Evolutionary conservation across 2,329 filamentous ascomycete species (phyloP).

Genomic region (Pleurostoma richardsiae): DNA sequence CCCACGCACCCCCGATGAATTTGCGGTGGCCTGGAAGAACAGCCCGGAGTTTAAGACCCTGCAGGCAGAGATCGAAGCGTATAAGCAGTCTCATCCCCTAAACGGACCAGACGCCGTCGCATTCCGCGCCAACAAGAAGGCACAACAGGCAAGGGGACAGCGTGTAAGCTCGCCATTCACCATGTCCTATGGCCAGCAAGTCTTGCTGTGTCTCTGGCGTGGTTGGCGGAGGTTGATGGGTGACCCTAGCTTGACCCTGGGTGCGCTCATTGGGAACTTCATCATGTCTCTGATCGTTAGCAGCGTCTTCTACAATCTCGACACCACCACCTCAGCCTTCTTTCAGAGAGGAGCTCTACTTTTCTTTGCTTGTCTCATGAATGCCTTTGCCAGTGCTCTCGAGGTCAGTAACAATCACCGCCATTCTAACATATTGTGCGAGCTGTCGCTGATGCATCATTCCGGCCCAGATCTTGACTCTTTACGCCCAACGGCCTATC

Average conservation of each 20-base stretch:
- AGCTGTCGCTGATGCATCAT: no score
- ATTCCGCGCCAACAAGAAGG: conserved; percentile 49
- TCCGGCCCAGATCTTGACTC: conserved; percentile 60
- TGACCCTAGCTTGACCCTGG: conserved; percentile 70
- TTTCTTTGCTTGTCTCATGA: conserved; percentile 85
- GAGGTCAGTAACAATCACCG: conserved; percentile 45
- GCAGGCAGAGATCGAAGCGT: conserved; percentile 49
- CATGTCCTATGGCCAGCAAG: conserved; percentile 69
- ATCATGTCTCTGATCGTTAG: conserved; percentile 72
- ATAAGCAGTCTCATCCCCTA: conserved; percentile 48
- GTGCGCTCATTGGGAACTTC: conserved; percentile 66
- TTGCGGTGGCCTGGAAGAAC: conserved; percentile 53
- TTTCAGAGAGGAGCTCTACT: conserved; percentile 74
- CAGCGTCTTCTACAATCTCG: conserved; percentile 76
- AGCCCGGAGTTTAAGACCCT: conserved; percentile 45
- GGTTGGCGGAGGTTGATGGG: conserved; percentile 72
- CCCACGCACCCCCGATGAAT: conserved; percentile 58
- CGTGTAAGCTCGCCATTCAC: conserved; percentile 76
- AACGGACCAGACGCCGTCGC: conserved; percentile 50
- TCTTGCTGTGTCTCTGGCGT: conserved; percentile 74
- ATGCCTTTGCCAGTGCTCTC: conserved; percentile 74
- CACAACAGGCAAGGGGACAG: conserved; percentile 51
- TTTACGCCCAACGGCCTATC: conserved; percentile 85
- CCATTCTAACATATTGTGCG: not conserved
- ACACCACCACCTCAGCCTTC: conserved; percentile 63